Conservation (phyloP, 192 early-diverging fungal genomes). For the Spizellomyces sp. region DNA sequence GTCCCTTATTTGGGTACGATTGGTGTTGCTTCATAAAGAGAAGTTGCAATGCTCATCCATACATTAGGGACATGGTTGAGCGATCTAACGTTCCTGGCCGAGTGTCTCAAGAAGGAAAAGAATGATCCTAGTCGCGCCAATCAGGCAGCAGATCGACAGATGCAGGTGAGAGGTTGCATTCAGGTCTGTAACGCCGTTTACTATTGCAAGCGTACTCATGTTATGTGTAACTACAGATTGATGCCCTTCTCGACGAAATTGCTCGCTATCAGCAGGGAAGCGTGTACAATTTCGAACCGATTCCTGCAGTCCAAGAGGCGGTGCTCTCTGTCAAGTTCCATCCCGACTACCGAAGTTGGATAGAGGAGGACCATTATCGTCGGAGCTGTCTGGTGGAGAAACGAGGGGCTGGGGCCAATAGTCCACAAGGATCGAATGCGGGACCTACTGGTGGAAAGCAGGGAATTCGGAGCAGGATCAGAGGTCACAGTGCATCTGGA, state of each 20-base stretch:
- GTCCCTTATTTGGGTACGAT: slow-evolving; percentile 49
- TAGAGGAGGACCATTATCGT: slow-evolving; percentile 34
- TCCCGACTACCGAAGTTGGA: slow-evolving; percentile 17
- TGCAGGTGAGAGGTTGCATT: slow-evolving; percentile 21
- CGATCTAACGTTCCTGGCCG: slow-evolving; percentile 48
- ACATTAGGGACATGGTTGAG: slow-evolving; percentile 37
- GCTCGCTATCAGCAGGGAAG: slow-evolving; percentile 26
- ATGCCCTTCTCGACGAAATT: slow-evolving; percentile 38
- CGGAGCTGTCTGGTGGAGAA: slow-evolving; percentile 20
- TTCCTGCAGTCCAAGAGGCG: slow-evolving; percentile 22
- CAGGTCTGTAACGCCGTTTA: no score
- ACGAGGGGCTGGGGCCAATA: not conserved
- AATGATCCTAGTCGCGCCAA: slow-evolving; percentile 26
- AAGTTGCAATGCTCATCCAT: not conserved
- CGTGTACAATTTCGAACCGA: slow-evolving; percentile 26
- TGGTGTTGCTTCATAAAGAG: not conserved
- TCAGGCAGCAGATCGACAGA: slow-evolving; percentile 37
- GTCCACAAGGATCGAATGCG: not conserved
- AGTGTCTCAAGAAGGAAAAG: slow-evolving; percentile 45
- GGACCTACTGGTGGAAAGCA: slow-evolving; percentile 5
- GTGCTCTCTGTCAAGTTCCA: slow-evolving; percentile 16
- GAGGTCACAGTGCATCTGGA: slow-evolving; percentile 7
- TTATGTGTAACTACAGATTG: slow-evolving; percentile 18
- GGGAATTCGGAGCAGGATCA: slow-evolving; percentile 18
- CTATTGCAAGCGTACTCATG: no score